phyloP scores from a whole-genome alignment of 768 basidiomycete genomes.

The Phlebiopsis flavidoalba region DNA sequence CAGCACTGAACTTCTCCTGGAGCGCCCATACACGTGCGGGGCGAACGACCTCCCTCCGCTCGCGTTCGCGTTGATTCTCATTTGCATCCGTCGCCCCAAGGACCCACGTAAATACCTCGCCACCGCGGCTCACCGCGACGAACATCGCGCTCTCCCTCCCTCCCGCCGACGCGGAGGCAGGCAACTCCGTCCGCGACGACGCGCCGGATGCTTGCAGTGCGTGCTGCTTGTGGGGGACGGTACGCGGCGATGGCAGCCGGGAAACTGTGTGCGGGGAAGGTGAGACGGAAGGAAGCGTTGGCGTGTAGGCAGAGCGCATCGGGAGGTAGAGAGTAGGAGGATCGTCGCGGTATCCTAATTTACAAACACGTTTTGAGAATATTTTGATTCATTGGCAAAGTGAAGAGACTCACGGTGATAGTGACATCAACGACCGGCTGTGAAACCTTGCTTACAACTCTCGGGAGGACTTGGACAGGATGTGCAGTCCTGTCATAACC shows the following conservation, averaged over 20 bases:
- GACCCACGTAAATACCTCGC: constrained; percentile 88
- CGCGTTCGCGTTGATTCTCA: constrained; percentile 17
- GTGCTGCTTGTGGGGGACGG: constrained; percentile 72
- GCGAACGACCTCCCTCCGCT: constrained; percentile 41
- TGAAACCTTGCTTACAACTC: constrained; percentile 74
- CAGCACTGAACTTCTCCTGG: constrained; percentile 80
- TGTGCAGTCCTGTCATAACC: constrained; percentile 76
- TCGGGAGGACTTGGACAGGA: constrained; percentile 70
- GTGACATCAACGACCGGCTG: constrained; percentile 68
- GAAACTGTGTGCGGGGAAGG: constrained; percentile 72
- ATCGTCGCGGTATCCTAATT: constrained; percentile 75
- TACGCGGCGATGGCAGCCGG: constrained; percentile 69
- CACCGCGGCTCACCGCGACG: constrained; percentile 76
- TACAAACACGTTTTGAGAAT: neutral
- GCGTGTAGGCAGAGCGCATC: constrained; percentile 86
- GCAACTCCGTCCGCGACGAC: constrained; percentile 64
- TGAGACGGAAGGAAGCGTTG: constrained; percentile 56
- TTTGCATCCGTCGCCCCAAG: constrained; percentile 31
- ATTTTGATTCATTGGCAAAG: neutral
- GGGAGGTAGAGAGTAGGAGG: constrained; percentile 68
- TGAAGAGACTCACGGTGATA: constrained; percentile 52
- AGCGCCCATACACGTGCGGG: constrained; percentile 94
- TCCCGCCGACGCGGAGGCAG: neutral
- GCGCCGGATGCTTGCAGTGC: constrained; percentile 70
- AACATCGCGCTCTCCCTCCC: constrained; percentile 43